A percentile compares a stretch with the other conserved stretches of the same genome.
These are phyloP conservation scores for Penicillium italicum DNA, from an alignment of 2,329 filamentous ascomycete species.

Conservation along the genomic window DNA sequence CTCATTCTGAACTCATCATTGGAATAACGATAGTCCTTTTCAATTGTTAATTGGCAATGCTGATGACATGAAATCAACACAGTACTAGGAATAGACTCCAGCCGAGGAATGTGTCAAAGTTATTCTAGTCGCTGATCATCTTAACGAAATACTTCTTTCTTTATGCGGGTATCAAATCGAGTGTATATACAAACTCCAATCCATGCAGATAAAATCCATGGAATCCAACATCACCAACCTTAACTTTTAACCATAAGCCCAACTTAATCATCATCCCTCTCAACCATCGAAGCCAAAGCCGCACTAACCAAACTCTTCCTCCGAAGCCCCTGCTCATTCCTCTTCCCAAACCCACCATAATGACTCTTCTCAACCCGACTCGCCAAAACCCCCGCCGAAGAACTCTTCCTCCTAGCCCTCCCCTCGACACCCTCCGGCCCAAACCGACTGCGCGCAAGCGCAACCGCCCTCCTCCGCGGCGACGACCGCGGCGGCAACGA, in stretches of 20 bases:
- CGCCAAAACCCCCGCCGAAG: conserved; percentile 22
- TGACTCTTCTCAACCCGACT: conserved; percentile 37
- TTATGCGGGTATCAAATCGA: neutral
- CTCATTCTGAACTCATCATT: too few species aligned
- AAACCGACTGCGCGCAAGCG: conserved; percentile 30
- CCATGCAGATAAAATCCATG: neutral
- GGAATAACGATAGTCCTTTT: too few species aligned
- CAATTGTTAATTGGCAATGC: neutral
- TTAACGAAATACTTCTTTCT: neutral
- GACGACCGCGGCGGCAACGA: conserved; percentile 36
- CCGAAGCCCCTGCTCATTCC: conserved; percentile 36
- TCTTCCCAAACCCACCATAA: conserved; percentile 25
- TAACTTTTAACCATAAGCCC: neutral
- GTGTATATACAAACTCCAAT: neutral
- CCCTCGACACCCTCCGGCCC: conserved; percentile 18
- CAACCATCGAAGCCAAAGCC: conserved; percentile 36
- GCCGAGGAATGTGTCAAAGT: neutral
- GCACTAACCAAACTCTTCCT: conserved; percentile 40
- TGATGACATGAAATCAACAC: neutral
- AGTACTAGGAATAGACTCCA: neutral
- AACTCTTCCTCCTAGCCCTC: conserved; percentile 30
- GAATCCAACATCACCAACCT: neutral
- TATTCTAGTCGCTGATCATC: neutral
- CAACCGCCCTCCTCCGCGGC: conserved; percentile 30
- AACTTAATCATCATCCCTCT: conserved; percentile 10